Conservation (phyloP, 495 filamentous ascomycete species). For the Niebla homalea region DNA sequence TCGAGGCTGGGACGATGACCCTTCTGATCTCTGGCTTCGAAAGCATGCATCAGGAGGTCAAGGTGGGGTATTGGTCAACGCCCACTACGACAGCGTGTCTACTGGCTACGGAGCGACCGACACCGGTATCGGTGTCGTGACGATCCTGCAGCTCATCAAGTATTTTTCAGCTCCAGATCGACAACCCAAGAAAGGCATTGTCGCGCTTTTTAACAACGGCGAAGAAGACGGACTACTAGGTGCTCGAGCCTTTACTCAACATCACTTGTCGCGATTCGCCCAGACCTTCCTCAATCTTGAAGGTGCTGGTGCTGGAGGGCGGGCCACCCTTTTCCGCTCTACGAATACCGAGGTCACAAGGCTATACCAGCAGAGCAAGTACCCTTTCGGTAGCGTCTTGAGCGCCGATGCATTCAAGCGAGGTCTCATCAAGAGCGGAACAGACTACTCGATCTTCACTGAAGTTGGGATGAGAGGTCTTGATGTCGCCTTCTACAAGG, state of each 20-base stretch:
- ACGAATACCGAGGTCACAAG: conserved; percentile 79
- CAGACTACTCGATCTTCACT: conserved; percentile 79
- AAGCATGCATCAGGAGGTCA: conserved; percentile 38
- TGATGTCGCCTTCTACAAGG: conserved; percentile 82
- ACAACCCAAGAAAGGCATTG: conserved; percentile 63
- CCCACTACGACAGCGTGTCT: conserved; percentile 91
- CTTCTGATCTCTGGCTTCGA: conserved; percentile 49
- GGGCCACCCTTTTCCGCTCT: conserved; percentile 73
- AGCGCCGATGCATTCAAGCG: conserved; percentile 70
- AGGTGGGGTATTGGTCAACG: conserved; percentile 80
- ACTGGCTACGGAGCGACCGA: conserved; percentile 88
- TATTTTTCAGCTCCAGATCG: conserved; percentile 73
- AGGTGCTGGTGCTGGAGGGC: conserved; percentile 85
- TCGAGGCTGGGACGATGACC: conserved; percentile 60
- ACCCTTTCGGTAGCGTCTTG: conserved; percentile 76
- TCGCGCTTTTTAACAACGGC: conserved; percentile 85
- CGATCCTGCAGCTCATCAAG: conserved; percentile 72
- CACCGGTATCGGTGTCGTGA: conserved; percentile 80
- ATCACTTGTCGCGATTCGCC: conserved; percentile 61
- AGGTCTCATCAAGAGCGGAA: conserved; percentile 67
- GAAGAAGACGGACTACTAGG: conserved; percentile 93
- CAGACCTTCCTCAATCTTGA: conserved; percentile 90
- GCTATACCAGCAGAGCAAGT: conserved; percentile 52
- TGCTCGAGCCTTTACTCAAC: conserved; percentile 69
- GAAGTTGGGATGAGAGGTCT: conserved; percentile 76